phyloP scores from a whole-genome alignment of 2,329 filamentous ascomycete species.

The Colletotrichum horii region DNA sequence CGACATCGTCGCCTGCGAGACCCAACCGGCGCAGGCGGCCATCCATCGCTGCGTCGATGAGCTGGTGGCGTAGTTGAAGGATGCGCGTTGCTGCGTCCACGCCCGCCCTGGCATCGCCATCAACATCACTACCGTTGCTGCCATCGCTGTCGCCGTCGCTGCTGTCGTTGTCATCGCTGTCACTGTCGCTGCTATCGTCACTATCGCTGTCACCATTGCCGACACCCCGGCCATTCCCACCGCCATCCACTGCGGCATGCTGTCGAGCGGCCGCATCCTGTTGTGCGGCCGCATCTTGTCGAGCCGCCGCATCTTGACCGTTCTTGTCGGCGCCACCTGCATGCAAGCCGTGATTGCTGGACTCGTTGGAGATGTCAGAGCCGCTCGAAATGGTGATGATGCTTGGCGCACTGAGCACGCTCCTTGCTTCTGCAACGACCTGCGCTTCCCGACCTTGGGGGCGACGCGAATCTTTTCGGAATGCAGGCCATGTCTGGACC shows the following conservation, averaged over 20 bases:
- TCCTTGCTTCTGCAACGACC: not conserved
- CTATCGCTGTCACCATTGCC: no score
- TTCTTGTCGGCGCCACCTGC: not conserved
- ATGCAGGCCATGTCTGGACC: not conserved
- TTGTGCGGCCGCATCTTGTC: not conserved
- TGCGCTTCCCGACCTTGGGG: not conserved
- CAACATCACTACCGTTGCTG: not conserved
- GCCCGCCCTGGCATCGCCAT: not conserved
- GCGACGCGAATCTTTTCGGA: not conserved
- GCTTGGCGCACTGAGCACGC: not conserved
- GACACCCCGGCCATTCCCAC: no score
- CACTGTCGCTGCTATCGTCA: not conserved
- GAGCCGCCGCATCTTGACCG: not conserved
- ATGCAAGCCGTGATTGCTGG: not conserved
- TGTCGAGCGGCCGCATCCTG: no score
- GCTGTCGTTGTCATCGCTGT: not conserved
- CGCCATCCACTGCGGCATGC: not conserved
- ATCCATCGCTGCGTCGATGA: not conserved
- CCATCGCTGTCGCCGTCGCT: not conserved
- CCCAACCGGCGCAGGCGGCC: not conserved
- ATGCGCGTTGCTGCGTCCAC: not conserved
- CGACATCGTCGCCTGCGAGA: not conserved
- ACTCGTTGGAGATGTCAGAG: not conserved
- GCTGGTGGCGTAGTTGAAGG: not conserved
- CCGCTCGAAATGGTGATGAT: not conserved